phyloP scores from a whole-genome alignment of 2,329 filamentous ascomycete species.

The Neonectria faginata region DNA sequence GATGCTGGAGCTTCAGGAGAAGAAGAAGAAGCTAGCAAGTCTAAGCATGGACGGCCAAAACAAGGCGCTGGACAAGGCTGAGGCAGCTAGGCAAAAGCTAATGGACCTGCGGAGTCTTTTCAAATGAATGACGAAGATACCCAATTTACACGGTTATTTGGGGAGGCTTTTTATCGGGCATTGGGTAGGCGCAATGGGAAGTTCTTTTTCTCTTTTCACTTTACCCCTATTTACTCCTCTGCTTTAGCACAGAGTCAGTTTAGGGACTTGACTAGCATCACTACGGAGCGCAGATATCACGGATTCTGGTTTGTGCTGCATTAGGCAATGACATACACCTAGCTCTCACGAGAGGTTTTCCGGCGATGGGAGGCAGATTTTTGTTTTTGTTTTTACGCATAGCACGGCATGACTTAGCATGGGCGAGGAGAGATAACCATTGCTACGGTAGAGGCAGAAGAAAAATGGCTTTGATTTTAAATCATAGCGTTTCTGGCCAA shows the following conservation, averaged over 20 bases:
- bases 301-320: constrained; percentile 32
- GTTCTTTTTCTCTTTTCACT: constrained; percentile 22
- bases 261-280: constrained; percentile 35
- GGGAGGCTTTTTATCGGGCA: constrained; percentile 34
- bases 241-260: constrained; percentile 14
- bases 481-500: constrained; percentile 24
- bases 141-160: constrained; percentile 24
- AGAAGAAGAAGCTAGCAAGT: constrained; percentile 92
- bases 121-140: constrained; percentile 53
- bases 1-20: constrained; percentile 88
- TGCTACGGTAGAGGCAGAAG: constrained; percentile 24
- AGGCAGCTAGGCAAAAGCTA: constrained; percentile 70
- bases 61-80: constrained; percentile 63
- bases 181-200: constrained; percentile 40
- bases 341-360: constrained; percentile 48
- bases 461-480: constrained; percentile 37
- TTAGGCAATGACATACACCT: constrained; percentile 35
- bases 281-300: constrained; percentile 33
- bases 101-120: constrained; percentile 70
- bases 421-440: constrained; percentile 36
- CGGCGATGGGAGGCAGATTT: constrained; percentile 19
- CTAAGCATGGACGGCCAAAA: constrained; percentile 80
- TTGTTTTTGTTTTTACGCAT: constrained; percentile 27
- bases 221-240: constrained; percentile 48
- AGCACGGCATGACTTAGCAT: constrained; percentile 25